These are phyloP conservation scores for Suillus occidentalis DNA, from an alignment of 768 basidiomycete species.

Conservation along the genomic window DNA sequence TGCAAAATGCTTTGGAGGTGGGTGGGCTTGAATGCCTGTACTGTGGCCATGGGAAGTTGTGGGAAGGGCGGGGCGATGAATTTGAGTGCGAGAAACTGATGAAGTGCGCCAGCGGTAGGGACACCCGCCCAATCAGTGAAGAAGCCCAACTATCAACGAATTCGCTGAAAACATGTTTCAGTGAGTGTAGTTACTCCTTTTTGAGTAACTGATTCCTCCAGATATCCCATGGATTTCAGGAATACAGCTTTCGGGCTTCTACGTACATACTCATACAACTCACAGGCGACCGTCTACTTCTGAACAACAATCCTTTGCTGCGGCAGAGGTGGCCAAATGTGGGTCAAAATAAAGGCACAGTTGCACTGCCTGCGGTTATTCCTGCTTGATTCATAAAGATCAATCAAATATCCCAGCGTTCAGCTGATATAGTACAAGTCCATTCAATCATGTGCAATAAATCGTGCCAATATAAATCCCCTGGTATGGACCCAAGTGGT, in stretches of 20 bases:
- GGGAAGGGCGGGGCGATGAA: no score
- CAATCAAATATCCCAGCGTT: background rate
- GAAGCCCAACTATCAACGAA: background rate
- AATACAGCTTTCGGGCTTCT: background rate
- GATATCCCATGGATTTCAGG: background rate
- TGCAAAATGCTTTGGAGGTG: no score
- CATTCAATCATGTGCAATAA: slow-evolving; percentile 29
- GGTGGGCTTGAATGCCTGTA: no score
- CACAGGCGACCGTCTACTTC: background rate
- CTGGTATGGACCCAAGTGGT: slow-evolving; percentile 61
- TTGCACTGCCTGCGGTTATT: no score
- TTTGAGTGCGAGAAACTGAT: no score
- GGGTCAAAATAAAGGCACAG: background rate
- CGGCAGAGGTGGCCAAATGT: background rate
- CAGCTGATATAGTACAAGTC: background rate
- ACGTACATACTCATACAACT: background rate
- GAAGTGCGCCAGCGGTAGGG: background rate
- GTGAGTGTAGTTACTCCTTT: background rate
- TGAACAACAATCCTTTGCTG: background rate
- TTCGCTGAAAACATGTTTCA: background rate
- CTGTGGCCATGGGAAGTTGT: no score
- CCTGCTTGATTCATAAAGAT: background rate
- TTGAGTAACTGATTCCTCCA: background rate
- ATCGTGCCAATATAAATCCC: slow-evolving; percentile 57
- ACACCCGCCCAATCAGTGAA: background rate